Evolutionary conservation across 2,329 filamentous ascomycete genomes (phyloP), one percentile per base, ranked within the genome.

Genomic region (Diaporthe amygdali): DNA sequence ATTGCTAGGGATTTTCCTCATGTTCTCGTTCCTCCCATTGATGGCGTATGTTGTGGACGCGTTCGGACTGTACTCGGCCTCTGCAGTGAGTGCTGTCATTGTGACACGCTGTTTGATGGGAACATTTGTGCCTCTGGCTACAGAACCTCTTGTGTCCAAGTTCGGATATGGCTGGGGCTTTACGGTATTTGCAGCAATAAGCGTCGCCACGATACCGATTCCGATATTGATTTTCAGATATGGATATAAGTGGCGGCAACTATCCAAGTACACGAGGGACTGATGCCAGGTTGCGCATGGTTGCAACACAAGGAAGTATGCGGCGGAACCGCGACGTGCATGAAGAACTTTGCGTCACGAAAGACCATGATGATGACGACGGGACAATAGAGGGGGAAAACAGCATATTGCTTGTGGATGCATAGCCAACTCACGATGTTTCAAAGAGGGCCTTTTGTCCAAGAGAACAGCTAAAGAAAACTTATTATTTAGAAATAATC

Each of bases 31-130:
- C 56, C 76, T 90, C 25, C 87, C 88, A 0, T 69, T 90, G 2
- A 85, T 84, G 69, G 83, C 87, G 0, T 90, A 90, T 73, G 82
- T 90, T 0, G 88, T 90, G 2, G 88, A 90, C 71, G 86, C 88
- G 0, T 88, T 86, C 70, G 87, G 87, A 0, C 71, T 87, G 7
- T 90, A 88, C 74, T 85, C 87, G 1, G 88, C 88, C 0, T 89
- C 86, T 14, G 88, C 88, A 2, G 83, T 90, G 81, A 90, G 88
- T 0, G 87, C 85, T 0, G 76, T 90, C 6, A 88, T 90, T 70
- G 86, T 90, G 1, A 83, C 83, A 1, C 81, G 88, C 46, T 90
- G 87, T 71, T 78, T 91, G 0, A 84, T 86, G 78, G 85, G 88
- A 4, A 90, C 89, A 0, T 87, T 91, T 51, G 74, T 91, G 37